These are phyloP conservation scores for Mercurialis annua DNA, from an alignment of 345 rosid genomes.

Conservation along the genomic window DNA sequence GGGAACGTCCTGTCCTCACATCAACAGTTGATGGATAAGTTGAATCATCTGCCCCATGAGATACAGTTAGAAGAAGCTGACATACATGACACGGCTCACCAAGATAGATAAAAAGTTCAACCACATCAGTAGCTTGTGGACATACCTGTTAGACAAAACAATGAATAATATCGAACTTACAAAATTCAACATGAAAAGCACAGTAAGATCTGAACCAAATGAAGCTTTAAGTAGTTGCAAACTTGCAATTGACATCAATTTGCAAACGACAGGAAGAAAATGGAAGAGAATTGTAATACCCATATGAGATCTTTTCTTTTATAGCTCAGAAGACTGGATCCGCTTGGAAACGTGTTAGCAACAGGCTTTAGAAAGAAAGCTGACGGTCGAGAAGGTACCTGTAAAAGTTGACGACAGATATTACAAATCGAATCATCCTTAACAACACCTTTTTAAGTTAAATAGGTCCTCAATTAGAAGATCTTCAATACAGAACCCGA, in stretches of 20 bases:
- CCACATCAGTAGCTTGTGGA: constrained; percentile 76
- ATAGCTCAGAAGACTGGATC: constrained; percentile 71
- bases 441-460: not conserved
- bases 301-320: constrained; percentile 73
- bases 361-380: constrained; percentile 93
- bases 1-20: constrained; percentile 76
- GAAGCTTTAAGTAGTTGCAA: constrained; percentile 4
- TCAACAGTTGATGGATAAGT: constrained; percentile 81
- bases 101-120: constrained; percentile 83
- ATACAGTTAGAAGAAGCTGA: constrained; percentile 79
- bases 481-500: not conserved
- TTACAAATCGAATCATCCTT: not conserved
- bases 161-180: not conserved
- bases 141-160: constrained; percentile 57
- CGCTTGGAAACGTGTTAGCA: constrained; percentile 53
- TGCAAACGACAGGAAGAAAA: constrained; percentile 3
- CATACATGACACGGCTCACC: constrained; percentile 96
- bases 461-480: not conserved
- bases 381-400: constrained; percentile 83
- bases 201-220: constrained; percentile 9
- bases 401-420: constrained; percentile 24
- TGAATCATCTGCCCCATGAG: constrained; percentile 92
- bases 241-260: constrained; percentile 1
- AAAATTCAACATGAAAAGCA: not conserved
- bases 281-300: constrained; percentile 43